Conservation (phyloP, 805 yeast genomes). For the Hanseniaspora jakobsenii region DNA sequence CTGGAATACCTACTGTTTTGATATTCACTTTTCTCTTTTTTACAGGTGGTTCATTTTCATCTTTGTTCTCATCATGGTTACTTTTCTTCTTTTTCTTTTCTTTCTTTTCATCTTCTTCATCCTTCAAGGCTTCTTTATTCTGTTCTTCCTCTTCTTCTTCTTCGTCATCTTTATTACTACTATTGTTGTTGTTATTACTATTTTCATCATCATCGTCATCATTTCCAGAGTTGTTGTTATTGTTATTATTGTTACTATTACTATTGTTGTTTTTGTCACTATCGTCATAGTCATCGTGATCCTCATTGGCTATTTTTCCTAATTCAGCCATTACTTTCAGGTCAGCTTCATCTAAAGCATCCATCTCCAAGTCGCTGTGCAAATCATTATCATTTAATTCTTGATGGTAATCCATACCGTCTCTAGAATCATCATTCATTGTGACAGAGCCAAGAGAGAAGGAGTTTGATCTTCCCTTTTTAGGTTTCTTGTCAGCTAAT, state of each 20-base stretch:
- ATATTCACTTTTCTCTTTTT: constrained; percentile 9
- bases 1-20: constrained; percentile 13
- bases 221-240: neutral
- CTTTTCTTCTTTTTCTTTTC: neutral
- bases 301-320: constrained; percentile 6
- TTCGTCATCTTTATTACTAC: constrained; percentile 2
- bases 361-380: constrained; percentile 14
- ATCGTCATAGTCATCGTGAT: constrained; percentile 3
- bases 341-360: constrained; percentile 14
- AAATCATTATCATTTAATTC: neutral
- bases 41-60: neutral
- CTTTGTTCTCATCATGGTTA: neutral
- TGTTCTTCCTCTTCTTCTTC: constrained; percentile 1
- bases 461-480: neutral
- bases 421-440: neutral
- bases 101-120: neutral
- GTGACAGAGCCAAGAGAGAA: neutral
- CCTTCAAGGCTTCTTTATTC: neutral
- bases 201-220: neutral
- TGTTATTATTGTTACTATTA: constrained; percentile 5
- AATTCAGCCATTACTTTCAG: constrained; percentile 14
- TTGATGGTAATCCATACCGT: neutral
- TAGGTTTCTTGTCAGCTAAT: neutral
- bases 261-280: neutral
- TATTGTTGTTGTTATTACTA: no score